Percentiles rank a stretch among this genome's conserved stretches.
phyloP scores from a whole-genome alignment of 176 grass and related monocot species.

The Juncus inflexus region DNA sequence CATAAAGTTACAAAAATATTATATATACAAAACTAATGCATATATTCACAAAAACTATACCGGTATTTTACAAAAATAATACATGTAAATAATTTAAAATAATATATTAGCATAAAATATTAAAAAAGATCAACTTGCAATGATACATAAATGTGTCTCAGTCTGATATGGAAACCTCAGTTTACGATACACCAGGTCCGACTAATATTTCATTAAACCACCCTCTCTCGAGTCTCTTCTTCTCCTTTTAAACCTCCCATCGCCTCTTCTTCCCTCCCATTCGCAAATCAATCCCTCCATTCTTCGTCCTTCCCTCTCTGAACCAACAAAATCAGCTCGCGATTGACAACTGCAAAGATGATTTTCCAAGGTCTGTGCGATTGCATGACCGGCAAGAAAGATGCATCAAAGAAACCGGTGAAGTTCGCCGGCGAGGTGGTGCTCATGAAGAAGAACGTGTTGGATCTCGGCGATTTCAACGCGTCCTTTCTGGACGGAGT shows the following conservation, averaged over 20 bases:
- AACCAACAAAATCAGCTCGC: background rate
- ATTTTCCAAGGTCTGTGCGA: constrained; percentile 13
- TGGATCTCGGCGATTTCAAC: constrained; percentile 60
- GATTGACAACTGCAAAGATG: background rate
- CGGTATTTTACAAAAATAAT: too few species aligned
- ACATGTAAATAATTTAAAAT: too few species aligned
- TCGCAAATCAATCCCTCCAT: background rate
- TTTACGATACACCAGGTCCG: background rate
- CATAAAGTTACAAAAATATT: too few species aligned
- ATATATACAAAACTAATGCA: too few species aligned
- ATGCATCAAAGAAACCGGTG: constrained; percentile 11
- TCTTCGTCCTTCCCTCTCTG: background rate
- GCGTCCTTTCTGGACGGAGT: constrained; percentile 54
- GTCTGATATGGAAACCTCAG: too few species aligned
- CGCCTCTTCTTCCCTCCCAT: background rate
- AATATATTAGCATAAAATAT: too few species aligned
- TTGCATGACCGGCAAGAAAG: constrained; percentile 16
- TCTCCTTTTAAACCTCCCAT: background rate
- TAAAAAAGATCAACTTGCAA: too few species aligned
- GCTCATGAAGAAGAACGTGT: constrained; percentile 59
- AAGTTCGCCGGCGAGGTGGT: constrained; percentile 46
- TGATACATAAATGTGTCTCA: too few species aligned
- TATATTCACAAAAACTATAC: too few species aligned
- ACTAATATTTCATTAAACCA: background rate
- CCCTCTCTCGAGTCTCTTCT: background rate